A percentile compares a stretch with the other conserved stretches of the same genome.
Conservation (phyloP, 164 flowering plant genomes). For the Aristolochia fimbriata region DNA sequence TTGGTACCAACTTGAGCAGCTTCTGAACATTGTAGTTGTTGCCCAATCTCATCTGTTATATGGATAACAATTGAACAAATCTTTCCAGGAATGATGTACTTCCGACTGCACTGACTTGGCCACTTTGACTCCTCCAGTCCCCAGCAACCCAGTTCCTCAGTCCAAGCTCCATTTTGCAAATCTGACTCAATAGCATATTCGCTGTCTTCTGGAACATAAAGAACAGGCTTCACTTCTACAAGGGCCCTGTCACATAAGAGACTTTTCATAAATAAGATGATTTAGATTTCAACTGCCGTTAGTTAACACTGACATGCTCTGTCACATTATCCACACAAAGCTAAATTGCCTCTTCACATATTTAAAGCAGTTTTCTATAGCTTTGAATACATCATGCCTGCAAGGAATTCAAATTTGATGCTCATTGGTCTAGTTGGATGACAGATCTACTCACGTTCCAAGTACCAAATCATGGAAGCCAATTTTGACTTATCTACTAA, state of each 20-base stretch:
- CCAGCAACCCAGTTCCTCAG: slow-evolving; percentile 22
- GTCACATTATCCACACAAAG: too few species aligned
- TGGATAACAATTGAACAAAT: slow-evolving; percentile 42
- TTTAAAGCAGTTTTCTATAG: too few species aligned
- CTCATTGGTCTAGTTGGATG: too few species aligned
- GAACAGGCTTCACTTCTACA: slow-evolving; percentile 83
- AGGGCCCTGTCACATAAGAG: slow-evolving; percentile 44
- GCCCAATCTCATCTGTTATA: slow-evolving; percentile 30
- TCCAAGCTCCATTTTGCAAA: slow-evolving; percentile 13
- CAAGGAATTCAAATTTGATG: too few species aligned
- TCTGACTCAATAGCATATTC: slow-evolving; percentile 16
- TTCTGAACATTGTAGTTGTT: slow-evolving; percentile 34
- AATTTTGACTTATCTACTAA: too few species aligned
- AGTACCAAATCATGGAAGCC: too few species aligned
- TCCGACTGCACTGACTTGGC: slow-evolving; percentile 61
- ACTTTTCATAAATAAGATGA: too few species aligned
- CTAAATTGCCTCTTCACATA: too few species aligned
- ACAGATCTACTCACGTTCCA: too few species aligned
- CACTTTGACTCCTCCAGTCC: slow-evolving; percentile 49
- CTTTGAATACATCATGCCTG: too few species aligned
- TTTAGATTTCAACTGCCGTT: too few species aligned
- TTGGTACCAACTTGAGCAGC: slow-evolving; percentile 9
- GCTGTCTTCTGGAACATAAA: slow-evolving; percentile 35
- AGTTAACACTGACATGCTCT: too few species aligned
- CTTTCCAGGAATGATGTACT: slow-evolving; percentile 44